A percentile compares a stretch with the other conserved stretches of the same genome.
Evolutionary conservation across 257 asterid species (phyloP).

Genomic region (Linaria vulgaris): DNA sequence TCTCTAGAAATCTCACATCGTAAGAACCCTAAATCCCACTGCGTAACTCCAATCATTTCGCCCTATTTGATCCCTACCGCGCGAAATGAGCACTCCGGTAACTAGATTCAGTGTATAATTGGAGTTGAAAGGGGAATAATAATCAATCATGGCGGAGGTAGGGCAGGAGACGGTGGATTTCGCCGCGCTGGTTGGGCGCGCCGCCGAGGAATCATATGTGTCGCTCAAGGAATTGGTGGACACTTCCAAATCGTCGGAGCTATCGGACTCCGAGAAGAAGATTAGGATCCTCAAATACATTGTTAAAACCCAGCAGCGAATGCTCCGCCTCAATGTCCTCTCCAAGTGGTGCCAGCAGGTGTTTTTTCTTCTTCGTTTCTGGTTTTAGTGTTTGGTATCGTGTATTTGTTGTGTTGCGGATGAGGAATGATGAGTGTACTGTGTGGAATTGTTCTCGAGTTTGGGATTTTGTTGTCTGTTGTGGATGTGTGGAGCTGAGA

Average conservation of each 20-base stretch:
- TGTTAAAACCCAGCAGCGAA: constrained; percentile 95
- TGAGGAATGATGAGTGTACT: neutral
- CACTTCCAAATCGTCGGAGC: constrained; percentile 66
- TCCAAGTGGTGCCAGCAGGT: constrained; percentile 99
- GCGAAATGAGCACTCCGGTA: no score
- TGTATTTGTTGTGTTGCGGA: neutral
- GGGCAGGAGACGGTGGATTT: constrained; percentile 91
- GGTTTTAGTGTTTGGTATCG: neutral
- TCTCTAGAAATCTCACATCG: no score
- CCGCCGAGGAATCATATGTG: constrained; percentile 81
- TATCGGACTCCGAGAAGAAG: constrained; percentile 89
- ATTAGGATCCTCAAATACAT: constrained; percentile 83
- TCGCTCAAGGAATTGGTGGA: constrained; percentile 85
- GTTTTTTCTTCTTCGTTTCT: constrained; percentile 8
- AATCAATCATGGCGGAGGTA: constrained; percentile 61
- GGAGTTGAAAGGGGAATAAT: constrained; percentile 6
- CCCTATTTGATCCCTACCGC: no score
- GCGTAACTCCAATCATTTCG: no score
- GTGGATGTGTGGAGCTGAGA: constrained; percentile 15
- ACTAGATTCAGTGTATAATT: no score
- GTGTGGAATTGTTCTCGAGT: constrained; percentile 18
- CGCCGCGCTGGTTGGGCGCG: constrained; percentile 69
- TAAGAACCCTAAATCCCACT: no score
- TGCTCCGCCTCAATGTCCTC: constrained; percentile 97
- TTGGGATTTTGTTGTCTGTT: constrained; percentile 27